These are phyloP conservation scores for Exophiala sideris DNA, from an alignment of 2,329 filamentous ascomycete species.

Conservation along the genomic window DNA sequence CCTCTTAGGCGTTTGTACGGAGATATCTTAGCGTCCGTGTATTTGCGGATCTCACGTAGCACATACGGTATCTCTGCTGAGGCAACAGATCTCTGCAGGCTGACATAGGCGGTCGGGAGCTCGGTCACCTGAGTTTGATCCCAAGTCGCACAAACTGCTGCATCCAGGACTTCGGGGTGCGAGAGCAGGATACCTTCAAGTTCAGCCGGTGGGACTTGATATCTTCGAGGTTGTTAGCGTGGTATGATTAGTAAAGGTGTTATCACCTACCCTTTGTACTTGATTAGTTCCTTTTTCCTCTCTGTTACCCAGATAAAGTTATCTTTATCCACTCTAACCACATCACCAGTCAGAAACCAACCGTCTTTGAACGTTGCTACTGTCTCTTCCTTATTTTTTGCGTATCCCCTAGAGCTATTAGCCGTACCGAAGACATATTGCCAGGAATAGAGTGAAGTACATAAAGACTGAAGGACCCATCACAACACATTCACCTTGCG, in stretches of 20 bases:
- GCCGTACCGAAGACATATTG: too few relatives aligned
- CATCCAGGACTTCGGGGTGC: constrained; percentile 44
- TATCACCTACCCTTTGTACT: constrained; percentile 23
- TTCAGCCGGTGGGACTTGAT: constrained; percentile 45
- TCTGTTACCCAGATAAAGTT: constrained; percentile 21
- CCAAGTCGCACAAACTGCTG: constrained; percentile 42
- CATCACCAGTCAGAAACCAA: constrained; percentile 26
- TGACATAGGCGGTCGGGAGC: constrained; percentile 33
- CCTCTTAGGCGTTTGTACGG: constrained; percentile 25
- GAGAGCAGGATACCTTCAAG: constrained; percentile 44
- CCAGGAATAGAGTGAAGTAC: background rate
- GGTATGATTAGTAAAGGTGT: constrained; percentile 8
- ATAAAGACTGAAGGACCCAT: background rate
- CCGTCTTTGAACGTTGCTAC: constrained; percentile 7
- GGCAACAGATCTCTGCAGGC: background rate
- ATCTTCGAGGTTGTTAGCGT: constrained; percentile 26
- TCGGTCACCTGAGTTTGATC: constrained; percentile 35
- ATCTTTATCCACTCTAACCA: constrained; percentile 18
- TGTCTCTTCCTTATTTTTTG: constrained; percentile 20
- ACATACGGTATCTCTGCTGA: background rate
- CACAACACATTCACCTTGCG: background rate
- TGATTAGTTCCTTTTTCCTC: constrained; percentile 27
- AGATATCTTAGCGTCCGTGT: constrained; percentile 14
- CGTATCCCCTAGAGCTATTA: constrained; percentile 11
- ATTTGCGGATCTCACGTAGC: background rate